These are phyloP conservation scores for Naganishia antarctica DNA, from an alignment of 768 basidiomycete species.

Conservation along the genomic window DNA sequence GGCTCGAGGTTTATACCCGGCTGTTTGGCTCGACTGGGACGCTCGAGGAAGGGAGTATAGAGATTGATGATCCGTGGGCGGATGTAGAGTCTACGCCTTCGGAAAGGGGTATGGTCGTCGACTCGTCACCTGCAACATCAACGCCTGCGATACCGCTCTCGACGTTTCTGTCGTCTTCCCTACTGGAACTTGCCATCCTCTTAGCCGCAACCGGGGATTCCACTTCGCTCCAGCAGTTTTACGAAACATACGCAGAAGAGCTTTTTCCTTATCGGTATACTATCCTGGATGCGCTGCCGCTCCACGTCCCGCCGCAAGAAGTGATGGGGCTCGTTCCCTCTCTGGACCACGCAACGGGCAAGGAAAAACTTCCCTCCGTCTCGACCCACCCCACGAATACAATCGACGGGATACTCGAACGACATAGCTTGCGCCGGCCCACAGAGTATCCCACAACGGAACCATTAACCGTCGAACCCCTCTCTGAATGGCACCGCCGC, in stretches of 20 bases:
- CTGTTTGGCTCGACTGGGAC: conserved; percentile 42
- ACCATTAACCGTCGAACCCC: conserved; percentile 54
- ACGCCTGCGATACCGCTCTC: conserved; percentile 52
- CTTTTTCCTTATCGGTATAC: conserved; percentile 67
- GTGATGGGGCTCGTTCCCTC: conserved; percentile 22
- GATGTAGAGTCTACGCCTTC: conserved; percentile 52
- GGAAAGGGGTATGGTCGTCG: conserved; percentile 24
- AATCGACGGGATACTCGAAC: conserved; percentile 12
- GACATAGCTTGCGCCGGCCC: neutral
- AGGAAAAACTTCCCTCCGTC: conserved; percentile 1
- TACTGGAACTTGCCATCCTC: conserved; percentile 60
- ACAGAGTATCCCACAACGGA: conserved; percentile 22
- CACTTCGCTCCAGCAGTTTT: conserved; percentile 58
- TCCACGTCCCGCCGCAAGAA: conserved; percentile 61
- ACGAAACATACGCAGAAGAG: conserved; percentile 56
- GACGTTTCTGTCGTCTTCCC: conserved; percentile 60
- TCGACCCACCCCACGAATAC: neutral
- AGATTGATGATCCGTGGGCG: conserved; percentile 62
- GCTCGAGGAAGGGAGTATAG: conserved; percentile 54
- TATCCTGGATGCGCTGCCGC: conserved; percentile 70
- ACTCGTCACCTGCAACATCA: conserved; percentile 23
- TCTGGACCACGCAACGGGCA: neutral
- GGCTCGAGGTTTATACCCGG: conserved; percentile 51
- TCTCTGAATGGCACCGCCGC: conserved; percentile 69
- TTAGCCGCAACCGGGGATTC: conserved; percentile 65